Percentiles rank a stretch among this genome's conserved stretches.
Conservation (phyloP, 2,329 filamentous ascomycete species). For the Fusarium praegraminearum region DNA sequence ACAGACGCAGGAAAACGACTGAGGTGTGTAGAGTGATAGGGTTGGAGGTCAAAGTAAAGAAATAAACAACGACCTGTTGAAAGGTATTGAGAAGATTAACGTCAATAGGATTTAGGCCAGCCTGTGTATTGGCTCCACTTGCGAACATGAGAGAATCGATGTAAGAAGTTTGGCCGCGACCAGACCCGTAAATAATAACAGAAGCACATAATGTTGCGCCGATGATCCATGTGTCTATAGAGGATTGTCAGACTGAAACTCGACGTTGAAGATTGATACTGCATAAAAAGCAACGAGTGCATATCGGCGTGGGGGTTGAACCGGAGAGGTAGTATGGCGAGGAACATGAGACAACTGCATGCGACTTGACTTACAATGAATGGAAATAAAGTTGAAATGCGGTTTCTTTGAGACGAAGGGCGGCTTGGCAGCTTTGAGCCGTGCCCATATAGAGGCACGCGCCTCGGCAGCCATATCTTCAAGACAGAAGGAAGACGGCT, state of each 20-base stretch:
- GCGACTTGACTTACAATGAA: constrained; percentile 75
- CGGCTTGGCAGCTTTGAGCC: constrained; percentile 65
- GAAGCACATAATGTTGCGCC: constrained; percentile 79
- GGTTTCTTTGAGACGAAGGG: constrained; percentile 70
- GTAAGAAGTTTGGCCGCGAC: constrained; percentile 73
- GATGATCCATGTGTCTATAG: constrained; percentile 82
- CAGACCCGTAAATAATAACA: constrained; percentile 76
- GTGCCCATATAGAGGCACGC: constrained; percentile 54
- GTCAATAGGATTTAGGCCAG: constrained; percentile 86
- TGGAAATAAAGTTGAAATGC: constrained; percentile 83
- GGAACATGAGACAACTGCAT: neutral
- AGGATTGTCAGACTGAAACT: constrained; percentile 37
- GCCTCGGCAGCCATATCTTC: constrained; percentile 52
- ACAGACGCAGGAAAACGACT: constrained; percentile 91
- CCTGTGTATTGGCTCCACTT: constrained; percentile 89
- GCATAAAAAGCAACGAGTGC: constrained; percentile 25
- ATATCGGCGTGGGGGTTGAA: constrained; percentile 38
- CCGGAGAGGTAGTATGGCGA: constrained; percentile 3
- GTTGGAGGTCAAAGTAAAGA: constrained; percentile 79
- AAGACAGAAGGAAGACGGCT: constrained; percentile 12
- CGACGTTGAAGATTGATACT: constrained; percentile 10
- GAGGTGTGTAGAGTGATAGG: constrained; percentile 87
- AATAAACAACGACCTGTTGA: constrained; percentile 78
- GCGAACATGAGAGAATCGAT: constrained; percentile 91
- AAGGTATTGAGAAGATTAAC: constrained; percentile 76